A percentile compares a stretch with the other conserved stretches of the same genome.
Conservation (phyloP, 371 early-diverging fungal genomes). For the Haplosporangium sp. region DNA sequence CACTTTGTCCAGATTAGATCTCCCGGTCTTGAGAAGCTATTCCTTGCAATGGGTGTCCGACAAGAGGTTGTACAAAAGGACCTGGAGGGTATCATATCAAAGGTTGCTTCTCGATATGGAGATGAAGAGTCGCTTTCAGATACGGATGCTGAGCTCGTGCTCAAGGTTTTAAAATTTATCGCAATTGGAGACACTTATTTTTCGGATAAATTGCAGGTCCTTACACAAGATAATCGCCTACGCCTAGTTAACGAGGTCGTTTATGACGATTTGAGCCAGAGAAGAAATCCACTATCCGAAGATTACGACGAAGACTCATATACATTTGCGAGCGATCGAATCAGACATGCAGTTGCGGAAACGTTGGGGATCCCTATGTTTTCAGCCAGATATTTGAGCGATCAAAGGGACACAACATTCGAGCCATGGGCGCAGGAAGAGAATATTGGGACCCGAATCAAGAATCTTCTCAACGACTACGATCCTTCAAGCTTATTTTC, state of each 20-base stretch:
- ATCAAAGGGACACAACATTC: slow-evolving; percentile 19
- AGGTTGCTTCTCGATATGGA: background rate
- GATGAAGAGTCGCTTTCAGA: background rate
- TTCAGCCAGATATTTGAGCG: slow-evolving; percentile 22
- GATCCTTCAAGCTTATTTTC: slow-evolving; percentile 32
- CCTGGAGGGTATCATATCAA: slow-evolving; percentile 9
- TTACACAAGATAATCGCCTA: slow-evolving; percentile 10
- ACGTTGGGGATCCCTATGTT: slow-evolving; percentile 22
- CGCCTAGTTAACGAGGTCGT: slow-evolving; percentile 15
- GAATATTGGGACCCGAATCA: slow-evolving; percentile 25
- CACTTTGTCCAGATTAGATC: slow-evolving; percentile 19
- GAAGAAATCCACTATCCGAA: background rate
- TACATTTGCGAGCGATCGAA: slow-evolving; percentile 6
- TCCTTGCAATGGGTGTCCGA: slow-evolving; percentile 29
- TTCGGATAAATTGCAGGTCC: slow-evolving; percentile 1
- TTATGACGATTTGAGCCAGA: slow-evolving; percentile 21
- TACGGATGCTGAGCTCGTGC: slow-evolving; percentile 17
- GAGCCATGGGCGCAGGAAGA: slow-evolving; percentile 39
- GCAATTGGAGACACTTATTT: background rate
- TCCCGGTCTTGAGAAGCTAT: slow-evolving; percentile 9
- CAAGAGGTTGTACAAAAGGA: slow-evolving; percentile 14
- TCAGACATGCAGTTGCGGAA: slow-evolving; percentile 6
- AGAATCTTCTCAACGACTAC: slow-evolving; percentile 47
- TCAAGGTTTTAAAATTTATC: slow-evolving; percentile 13
- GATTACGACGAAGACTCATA: background rate